Percentiles rank a stretch among this genome's conserved stretches.
Conservation (phyloP, 805 yeast species). For the Candida dajiaensis region DNA sequence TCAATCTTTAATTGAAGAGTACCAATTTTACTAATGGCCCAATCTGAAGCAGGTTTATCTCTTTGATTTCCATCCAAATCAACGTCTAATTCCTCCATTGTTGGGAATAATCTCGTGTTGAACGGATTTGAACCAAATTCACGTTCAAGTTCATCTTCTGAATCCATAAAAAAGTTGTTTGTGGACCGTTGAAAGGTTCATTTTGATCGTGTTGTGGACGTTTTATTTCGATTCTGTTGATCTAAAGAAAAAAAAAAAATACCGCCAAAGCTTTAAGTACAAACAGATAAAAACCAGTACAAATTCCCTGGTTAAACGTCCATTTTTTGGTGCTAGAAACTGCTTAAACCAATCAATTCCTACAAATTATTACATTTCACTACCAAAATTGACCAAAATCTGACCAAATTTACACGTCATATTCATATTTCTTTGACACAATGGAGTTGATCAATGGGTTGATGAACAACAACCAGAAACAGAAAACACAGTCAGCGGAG, state of each 20-base stretch:
- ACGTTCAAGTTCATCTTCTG: conserved; percentile 1
- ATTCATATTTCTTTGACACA: too few relatives aligned
- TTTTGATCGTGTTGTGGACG: neutral
- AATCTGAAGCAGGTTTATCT: conserved; percentile 34
- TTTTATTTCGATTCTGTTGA: neutral
- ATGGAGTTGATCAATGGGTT: conserved; percentile 38
- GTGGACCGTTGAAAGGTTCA: neutral
- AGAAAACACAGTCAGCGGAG: conserved; percentile 56
- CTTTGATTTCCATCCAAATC: conserved; percentile 8
- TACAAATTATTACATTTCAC: too few relatives aligned
- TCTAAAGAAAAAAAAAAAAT: too few relatives aligned
- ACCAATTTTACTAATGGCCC: conserved; percentile 45
- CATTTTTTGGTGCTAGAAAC: neutral
- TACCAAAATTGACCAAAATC: too few relatives aligned
- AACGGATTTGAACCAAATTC: neutral
- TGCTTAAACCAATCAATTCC: too few relatives aligned
- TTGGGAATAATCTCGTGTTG: conserved; percentile 1
- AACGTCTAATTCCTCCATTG: conserved; percentile 1
- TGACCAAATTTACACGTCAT: too few relatives aligned
- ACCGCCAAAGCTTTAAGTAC: neutral
- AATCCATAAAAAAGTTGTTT: neutral
- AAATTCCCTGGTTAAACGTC: too few relatives aligned
- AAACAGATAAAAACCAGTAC: too few relatives aligned
- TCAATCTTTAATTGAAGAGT: conserved; percentile 44
- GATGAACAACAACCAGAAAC: conserved; percentile 42